Evolutionary conservation across 495 filamentous ascomycete species (phyloP).

Genomic region (Penicillium canariense): DNA sequence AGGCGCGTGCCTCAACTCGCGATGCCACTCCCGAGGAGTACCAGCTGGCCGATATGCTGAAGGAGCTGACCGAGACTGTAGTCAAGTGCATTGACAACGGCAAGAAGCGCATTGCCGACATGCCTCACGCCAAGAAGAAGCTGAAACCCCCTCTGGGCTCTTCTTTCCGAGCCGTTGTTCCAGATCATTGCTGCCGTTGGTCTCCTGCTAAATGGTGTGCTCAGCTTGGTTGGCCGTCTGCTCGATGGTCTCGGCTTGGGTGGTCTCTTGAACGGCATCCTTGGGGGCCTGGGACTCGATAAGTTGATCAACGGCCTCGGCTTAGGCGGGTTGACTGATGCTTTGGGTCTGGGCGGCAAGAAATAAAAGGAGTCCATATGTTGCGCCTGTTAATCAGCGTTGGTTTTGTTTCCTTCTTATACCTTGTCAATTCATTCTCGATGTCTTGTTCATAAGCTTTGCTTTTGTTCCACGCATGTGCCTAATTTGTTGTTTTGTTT

Average conservation of each 20-base stretch:
- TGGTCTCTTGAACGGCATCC: constrained; percentile 71
- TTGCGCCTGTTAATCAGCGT: background rate
- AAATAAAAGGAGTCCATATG: constrained; percentile 3
- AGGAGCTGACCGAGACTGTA: constrained; percentile 64
- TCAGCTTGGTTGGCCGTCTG: constrained; percentile 76
- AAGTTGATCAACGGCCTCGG: constrained; percentile 75
- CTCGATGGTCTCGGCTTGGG: constrained; percentile 84
- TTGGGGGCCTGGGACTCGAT: constrained; percentile 77
- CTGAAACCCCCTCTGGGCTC: constrained; percentile 80
- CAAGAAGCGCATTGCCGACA: constrained; percentile 80
- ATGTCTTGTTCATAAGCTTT: background rate
- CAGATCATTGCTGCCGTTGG: constrained; percentile 92
- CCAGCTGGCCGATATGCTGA: constrained; percentile 76
- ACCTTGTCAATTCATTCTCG: background rate
- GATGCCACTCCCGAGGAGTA: constrained; percentile 89
- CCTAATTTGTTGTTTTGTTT: too few species aligned
- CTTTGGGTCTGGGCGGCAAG: constrained; percentile 49
- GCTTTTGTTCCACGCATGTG: too few species aligned
- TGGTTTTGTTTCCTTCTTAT: background rate
- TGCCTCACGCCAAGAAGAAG: constrained; percentile 93
- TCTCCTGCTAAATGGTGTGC: constrained; percentile 75
- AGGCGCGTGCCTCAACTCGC: constrained; percentile 72
- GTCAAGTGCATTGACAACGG: constrained; percentile 80
- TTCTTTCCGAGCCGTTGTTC: constrained; percentile 76
- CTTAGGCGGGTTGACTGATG: constrained; percentile 56